Evolutionary conservation across 352 stramenopile species (phyloP).

Genomic region (Plasmopara viticola): DNA sequence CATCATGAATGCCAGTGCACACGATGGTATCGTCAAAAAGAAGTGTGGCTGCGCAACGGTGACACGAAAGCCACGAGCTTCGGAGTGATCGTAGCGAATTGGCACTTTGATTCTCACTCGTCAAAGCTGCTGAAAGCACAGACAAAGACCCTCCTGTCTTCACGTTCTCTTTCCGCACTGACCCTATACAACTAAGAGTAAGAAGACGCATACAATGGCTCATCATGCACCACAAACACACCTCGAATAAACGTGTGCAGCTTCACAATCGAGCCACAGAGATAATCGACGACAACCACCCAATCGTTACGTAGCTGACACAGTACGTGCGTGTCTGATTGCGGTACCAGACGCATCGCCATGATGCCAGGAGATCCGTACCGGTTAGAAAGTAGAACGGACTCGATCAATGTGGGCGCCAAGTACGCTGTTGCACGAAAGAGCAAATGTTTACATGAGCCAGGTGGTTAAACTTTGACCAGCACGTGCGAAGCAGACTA

Average conservation of each 20-base stretch:
- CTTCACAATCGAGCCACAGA: slow-evolving; percentile 33
- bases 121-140: slow-evolving; percentile 22
- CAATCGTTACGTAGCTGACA: slow-evolving; percentile 72
- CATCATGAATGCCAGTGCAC: slow-evolving; percentile 41
- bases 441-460: no score
- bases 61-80: slow-evolving; percentile 48
- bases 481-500: no score
- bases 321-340: slow-evolving; percentile 36
- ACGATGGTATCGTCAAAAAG: slow-evolving; percentile 48
- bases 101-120: slow-evolving; percentile 16
- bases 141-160: slow-evolving; percentile 24
- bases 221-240: slow-evolving; percentile 7
- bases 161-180: slow-evolving; percentile 12
- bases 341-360: slow-evolving; percentile 33
- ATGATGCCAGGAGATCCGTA: slow-evolving; percentile 31
- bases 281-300: slow-evolving; percentile 51
- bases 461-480: no score
- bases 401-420: slow-evolving; percentile 23
- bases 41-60: slow-evolving; percentile 40
- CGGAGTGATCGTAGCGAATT: slow-evolving; percentile 21
- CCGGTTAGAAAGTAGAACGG: slow-evolving; percentile 24
- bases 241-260: slow-evolving; percentile 53
- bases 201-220: no score
- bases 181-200: slow-evolving; percentile 4
- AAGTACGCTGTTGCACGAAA: slow-evolving; percentile 15